Base-by-base conservation (phyloP, 129 eudicot species). In the Lactuca sativa region DNA sequence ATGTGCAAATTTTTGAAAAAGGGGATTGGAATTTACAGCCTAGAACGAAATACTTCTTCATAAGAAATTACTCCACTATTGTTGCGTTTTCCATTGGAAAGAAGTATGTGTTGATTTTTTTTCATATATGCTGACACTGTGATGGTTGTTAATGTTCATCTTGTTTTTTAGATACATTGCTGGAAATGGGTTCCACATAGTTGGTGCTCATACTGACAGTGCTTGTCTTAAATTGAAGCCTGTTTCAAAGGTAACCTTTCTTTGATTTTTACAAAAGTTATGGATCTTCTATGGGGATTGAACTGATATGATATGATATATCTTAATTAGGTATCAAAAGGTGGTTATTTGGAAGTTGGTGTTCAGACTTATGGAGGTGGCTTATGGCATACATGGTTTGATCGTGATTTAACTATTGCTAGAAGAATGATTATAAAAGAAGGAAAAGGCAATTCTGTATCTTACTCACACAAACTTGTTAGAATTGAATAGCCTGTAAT, bases 381-480 rank as follows among this genome's bases (percentile, higher is more conserved):
- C 38, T 71, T 93, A 75, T 93, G 98, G 98, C 96, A 93, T 56
- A 93, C 98, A 16, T 93, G 98, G 98, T 93, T 93, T 76, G 98
- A 93, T 47, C 92, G 98, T 58, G 98, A 93, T 66, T 70, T 93
- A 66, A 66, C 92, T n/a, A 48, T 93, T 75, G 98, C 98, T 53
- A 97, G 98, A 74, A 82, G 98, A 68, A 73, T 93, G 82, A 90
- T 93, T 12, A 73, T 89, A 36, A 93, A 81, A 80, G 82, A 83
- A 66, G 78, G 74, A 70, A 86, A 86, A 82, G 87, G 90, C 66
- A 87, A 83, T 32, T 71, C 82, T 25, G 83, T 59, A 40, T 73
- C 96, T 31, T 89, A 78, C 84, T 77, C 83, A 1, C 98, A 93
- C 62, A 84, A 64, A 61, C 97, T 93, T 67, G 91, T 93, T 67